Evolutionary conservation across 805 yeast species (phyloP).

Genomic region (Ascoidea asiatica): DNA sequence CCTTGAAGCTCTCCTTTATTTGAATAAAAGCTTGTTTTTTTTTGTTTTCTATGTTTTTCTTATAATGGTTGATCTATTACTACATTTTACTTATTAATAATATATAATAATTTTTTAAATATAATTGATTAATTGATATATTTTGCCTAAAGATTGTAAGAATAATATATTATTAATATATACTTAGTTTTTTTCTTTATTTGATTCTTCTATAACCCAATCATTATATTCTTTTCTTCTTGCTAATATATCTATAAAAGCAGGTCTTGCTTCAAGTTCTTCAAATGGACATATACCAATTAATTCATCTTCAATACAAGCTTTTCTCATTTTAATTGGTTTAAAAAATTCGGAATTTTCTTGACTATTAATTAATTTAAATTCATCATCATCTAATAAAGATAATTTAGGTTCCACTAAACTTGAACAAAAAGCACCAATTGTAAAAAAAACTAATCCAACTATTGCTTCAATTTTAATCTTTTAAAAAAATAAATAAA

Average conservation of each 20-base stretch:
- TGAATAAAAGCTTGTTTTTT: no score
- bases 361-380: conserved; percentile 15
- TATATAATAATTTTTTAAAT: no score
- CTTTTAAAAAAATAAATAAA: conserved; percentile 10
- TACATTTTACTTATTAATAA: no score
- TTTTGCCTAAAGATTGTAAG: no score
- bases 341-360: conserved; percentile 18
- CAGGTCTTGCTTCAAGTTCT: conserved; percentile 33
- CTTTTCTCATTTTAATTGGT: conserved; percentile 34
- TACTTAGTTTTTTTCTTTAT: no score
- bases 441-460: conserved; percentile 29
- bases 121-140: no score
- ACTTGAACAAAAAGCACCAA: conserved; percentile 24
- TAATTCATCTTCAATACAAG: conserved; percentile 32
- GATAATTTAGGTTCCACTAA: conserved; percentile 14
- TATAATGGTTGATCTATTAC: no score
- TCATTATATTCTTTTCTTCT: conserved; percentile 25
- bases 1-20: no score
- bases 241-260: conserved; percentile 33
- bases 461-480: conserved; percentile 35
- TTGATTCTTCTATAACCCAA: no score
- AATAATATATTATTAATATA: no score
- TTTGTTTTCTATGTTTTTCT: not conserved
- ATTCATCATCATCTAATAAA: conserved; percentile 17
- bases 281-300: conserved; percentile 35